Evolutionary conservation across 257 asterid genomes (phyloP), one percentile per base, ranked within the genome.

Genomic region (Haberlea rhodopensis): DNA sequence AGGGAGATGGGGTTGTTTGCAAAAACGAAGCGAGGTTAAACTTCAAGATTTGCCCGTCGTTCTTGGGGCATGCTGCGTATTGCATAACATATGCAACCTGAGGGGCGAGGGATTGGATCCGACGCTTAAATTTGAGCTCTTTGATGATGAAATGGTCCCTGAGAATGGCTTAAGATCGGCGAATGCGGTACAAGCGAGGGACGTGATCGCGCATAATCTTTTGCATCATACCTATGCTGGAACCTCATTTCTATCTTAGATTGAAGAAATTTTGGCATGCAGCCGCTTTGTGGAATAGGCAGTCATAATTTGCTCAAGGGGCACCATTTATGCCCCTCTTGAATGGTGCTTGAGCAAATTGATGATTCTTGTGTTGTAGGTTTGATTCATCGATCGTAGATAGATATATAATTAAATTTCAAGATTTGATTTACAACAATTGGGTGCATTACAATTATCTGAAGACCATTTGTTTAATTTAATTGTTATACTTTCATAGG

Each of bases 171-270:
- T 91, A 75, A 83, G 96, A 59, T 92, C 98, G 5, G 79, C 62
- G 0, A 72, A 46, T 5, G 98, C 97, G 0, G 76, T 76, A 82
- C 82, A 79, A 75, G 89, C 87, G 2, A 84, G 98, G 63, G 96
- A 89, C 72, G 60, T 79, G 0, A 85, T 92, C 51, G 97, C 98
- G 19, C 96, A 92, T 64, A 87, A 92, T 75, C 87, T 92, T 10
- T 66, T 92, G 66, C 98, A 92, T 74, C 94, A 89, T 68, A 89
- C 84, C 66, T 94, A 86, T 72, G 96, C 98, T 1, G 95, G 96
- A 5, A 92, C 98, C 2, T 89, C 96, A 1, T 89, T 88, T 71
- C 66, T 86, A 13, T 75, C 92, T 0, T 90, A 71, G 76, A 16
- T 32, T 26, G 27, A 53, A 40, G 26, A 23, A n/a, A 37, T 16